These are phyloP conservation scores for Arabidopsis lyrata DNA, from an alignment of 441 rosid genomes.

Conservation along the genomic window DNA sequence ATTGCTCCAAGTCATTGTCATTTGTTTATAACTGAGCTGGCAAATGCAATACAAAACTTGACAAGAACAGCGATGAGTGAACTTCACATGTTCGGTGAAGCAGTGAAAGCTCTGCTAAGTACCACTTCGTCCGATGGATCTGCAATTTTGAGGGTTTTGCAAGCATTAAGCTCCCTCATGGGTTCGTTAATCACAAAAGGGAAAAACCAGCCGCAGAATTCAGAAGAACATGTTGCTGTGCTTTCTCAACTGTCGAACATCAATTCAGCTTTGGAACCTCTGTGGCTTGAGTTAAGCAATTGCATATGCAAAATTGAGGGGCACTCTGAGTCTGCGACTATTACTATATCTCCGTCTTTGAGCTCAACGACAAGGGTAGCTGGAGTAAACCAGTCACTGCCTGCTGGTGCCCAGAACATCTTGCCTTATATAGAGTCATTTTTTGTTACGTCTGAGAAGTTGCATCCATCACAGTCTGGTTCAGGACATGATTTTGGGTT, in stretches of 20 bases:
- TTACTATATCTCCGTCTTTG: constrained; percentile 49
- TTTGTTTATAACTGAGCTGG: constrained; percentile 84
- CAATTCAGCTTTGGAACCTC: constrained; percentile 81
- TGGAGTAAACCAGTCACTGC: constrained; percentile 78
- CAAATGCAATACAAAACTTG: constrained; percentile 75
- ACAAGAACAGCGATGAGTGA: constrained; percentile 88
- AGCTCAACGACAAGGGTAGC: constrained; percentile 61
- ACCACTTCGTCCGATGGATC: constrained; percentile 90
- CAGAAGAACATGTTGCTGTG: constrained; percentile 62
- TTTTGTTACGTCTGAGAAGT: constrained; percentile 86
- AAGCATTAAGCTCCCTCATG: constrained; percentile 87
- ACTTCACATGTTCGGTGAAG: constrained; percentile 84
- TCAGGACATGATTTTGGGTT: constrained; percentile 63
- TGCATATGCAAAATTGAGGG: constrained; percentile 94
- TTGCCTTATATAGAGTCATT: constrained; percentile 94
- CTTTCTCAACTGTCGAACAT: constrained; percentile 76
- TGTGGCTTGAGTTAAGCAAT: constrained; percentile 85
- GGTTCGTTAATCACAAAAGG: constrained; percentile 64
- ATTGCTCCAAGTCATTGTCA: constrained; percentile 86
- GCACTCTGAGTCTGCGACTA: constrained; percentile 73
- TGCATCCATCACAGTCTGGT: constrained; percentile 81
- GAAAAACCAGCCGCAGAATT: constrained; percentile 60
- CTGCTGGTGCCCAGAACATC: constrained; percentile 95
- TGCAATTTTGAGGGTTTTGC: constrained; percentile 90
- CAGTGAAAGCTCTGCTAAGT: constrained; percentile 81